These are phyloP conservation scores for Paracorniculantispora psalliotae DNA, from an alignment of 2,329 filamentous ascomycete genomes.

Conservation along the genomic window DNA sequence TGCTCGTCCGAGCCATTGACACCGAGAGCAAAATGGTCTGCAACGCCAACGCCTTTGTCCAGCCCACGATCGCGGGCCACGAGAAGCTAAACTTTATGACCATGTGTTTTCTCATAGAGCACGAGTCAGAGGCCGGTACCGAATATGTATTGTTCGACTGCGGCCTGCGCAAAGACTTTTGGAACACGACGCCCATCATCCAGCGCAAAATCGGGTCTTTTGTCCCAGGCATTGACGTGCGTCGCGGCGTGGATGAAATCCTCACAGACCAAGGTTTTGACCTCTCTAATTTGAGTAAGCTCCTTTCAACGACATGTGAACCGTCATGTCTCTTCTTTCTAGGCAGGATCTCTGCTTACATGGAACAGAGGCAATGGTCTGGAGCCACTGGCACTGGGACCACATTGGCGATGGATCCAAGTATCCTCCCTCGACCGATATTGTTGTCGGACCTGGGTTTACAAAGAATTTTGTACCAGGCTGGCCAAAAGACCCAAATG, in stretches of 20 bases:
- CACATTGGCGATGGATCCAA: conserved; percentile 46
- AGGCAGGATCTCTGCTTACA: not conserved
- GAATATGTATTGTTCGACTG: conserved; percentile 17
- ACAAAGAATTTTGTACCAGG: conserved; percentile 41
- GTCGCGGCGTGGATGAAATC: conserved; percentile 17
- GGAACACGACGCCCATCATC: conserved; percentile 11
- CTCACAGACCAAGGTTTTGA: conserved; percentile 13
- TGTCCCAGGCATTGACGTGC: conserved; percentile 13
- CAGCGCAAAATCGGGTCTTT: conserved; percentile 8
- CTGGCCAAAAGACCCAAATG: conserved; percentile 35
- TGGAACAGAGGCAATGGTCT: conserved; percentile 3
- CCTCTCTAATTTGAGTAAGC: conserved; percentile 12
- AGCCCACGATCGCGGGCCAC: conserved; percentile 16
- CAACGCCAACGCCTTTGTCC: conserved; percentile 14
- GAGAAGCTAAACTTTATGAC: conserved; percentile 18
- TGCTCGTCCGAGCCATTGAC: conserved; percentile 17
- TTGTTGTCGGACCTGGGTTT: conserved; percentile 51
- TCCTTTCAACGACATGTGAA: no score
- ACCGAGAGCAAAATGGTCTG: conserved; percentile 16
- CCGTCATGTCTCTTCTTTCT: no score
- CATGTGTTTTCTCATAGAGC: conserved; percentile 17
- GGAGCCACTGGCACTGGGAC: conserved; percentile 46
- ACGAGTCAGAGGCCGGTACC: not conserved
- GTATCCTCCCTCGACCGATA: conserved; percentile 40
- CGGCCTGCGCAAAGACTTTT: conserved; percentile 17